Evolutionary conservation across 164 flowering plant genomes (phyloP), one percentile per base, ranked within the genome.

Genomic region (Vitis rotundifolia): DNA sequence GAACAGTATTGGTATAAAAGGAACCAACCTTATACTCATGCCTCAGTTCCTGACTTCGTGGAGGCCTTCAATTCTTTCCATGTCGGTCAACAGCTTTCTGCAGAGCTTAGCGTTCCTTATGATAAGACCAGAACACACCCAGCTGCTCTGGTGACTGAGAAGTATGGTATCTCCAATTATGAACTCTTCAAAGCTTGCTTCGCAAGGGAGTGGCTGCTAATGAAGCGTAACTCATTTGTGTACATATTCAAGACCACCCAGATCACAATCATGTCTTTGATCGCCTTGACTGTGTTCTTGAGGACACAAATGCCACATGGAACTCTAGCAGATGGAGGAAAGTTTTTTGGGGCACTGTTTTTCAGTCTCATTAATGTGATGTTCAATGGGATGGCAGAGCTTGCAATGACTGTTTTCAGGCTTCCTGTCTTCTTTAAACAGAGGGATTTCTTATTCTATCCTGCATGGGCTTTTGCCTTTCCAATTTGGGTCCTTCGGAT

Each of bases 151-250:
- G 97, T 83, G 67, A 88, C 44, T 56, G 73, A 85, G 28, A 88
- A 86, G 73, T 91, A 88, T 71, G 91, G 90, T 8, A 77, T 91
- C 31, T 82, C 94, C 49, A 85, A 77, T 29, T 74, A 76, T 86
- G 94, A 91, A 44, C 83, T 92, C 55, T 87, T 88, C 61, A 87
- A 79, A 76, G 91, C 95, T 12, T 88, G 92, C 67, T 89, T 90
- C 63, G 63, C 89, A 11, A 81, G 97, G 68, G 94, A 90, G 64
- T 80, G 85, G 83, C 75, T 82, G 54, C 66, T 85, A 6, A 75
- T 81, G 77, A 85, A 85, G 71, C 79, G 88, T 1, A 80, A 71
- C 64, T 68, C 70, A 1, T 81, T 80, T 56, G 49, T 82, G 0
- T 82, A 80, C 70, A 77, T 91, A 13, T 91, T 89, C 80, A 91